Evolutionary conservation across 306 rosid species (phyloP).

Genomic region (Astragalus membranaceus): DNA sequence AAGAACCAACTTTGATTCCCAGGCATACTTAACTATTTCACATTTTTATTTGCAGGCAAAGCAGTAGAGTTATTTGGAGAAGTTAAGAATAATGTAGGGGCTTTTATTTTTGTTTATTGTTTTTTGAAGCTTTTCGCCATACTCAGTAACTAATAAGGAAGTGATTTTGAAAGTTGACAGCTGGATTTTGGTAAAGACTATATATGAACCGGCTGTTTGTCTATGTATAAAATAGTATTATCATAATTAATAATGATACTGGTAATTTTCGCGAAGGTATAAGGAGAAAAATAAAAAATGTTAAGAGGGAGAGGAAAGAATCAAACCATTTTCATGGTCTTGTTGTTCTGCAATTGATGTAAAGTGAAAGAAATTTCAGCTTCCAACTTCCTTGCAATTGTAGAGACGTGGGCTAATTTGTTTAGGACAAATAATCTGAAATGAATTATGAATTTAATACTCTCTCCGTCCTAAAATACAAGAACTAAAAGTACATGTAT

Average conservation of each 20-base stretch:
- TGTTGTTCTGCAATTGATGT: not conserved
- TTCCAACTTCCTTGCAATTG: not conserved
- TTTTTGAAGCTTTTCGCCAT: not conserved
- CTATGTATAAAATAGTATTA: slow-evolving; percentile 28
- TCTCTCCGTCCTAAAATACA: too few relatives aligned
- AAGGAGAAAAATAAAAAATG: too few relatives aligned
- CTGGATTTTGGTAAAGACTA: slow-evolving; percentile 13
- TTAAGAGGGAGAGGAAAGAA: not conserved
- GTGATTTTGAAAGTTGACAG: slow-evolving; percentile 11
- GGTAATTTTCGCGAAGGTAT: too few relatives aligned
- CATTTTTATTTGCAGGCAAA: slow-evolving; percentile 50
- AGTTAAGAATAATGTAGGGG: not conserved
- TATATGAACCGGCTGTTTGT: slow-evolving; percentile 21
- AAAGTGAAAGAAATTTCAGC: not conserved
- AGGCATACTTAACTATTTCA: not conserved
- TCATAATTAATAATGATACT: not conserved
- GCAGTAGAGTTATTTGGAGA: slow-evolving; percentile 31
- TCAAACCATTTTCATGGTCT: slow-evolving; percentile 1
- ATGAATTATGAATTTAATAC: too few relatives aligned
- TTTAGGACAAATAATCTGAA: not conserved
- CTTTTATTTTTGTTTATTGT: not conserved
- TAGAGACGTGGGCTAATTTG: not conserved
- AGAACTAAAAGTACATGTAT: too few relatives aligned
- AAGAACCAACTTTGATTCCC: not conserved
- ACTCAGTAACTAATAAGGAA: not conserved